Conservation (phyloP, 176 grass and related monocot genomes). For the Cenchrus fungigraminus region DNA sequence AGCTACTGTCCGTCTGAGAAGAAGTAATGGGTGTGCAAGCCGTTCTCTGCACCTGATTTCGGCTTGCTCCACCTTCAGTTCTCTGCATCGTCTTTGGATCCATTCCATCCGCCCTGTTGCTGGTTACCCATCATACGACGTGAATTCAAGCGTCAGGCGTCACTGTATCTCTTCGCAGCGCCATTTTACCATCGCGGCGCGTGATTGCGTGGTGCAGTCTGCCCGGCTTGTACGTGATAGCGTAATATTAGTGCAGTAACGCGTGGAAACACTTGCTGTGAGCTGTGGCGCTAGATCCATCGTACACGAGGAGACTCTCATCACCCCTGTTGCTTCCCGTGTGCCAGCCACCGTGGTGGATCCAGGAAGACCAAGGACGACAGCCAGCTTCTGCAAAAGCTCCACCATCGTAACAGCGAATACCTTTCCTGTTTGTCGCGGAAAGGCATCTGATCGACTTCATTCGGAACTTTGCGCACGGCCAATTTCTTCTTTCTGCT, state of each 20-base stretch:
- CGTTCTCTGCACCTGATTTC: neutral
- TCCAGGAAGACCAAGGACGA: neutral
- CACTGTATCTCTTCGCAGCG: neutral
- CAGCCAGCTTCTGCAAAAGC: neutral
- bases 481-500: neutral
- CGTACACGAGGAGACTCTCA: no score
- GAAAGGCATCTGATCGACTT: conserved; percentile 16
- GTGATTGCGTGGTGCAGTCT: neutral
- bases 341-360: neutral
- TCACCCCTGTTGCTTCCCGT: neutral
- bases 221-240: neutral
- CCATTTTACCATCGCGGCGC: neutral
- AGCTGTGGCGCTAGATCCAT: neutral
- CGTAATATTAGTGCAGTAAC: neutral
- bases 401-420: neutral
- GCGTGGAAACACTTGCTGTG: neutral
- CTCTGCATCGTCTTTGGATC: neutral
- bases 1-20: neutral
- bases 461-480: neutral
- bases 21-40: neutral
- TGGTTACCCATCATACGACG: neutral
- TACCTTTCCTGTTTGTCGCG: neutral
- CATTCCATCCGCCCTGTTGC: neutral
- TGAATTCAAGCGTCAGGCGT: neutral
- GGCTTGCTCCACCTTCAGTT: neutral